Conservation (phyloP, 1,139 yeast species). For the Geotrichum australiense region DNA sequence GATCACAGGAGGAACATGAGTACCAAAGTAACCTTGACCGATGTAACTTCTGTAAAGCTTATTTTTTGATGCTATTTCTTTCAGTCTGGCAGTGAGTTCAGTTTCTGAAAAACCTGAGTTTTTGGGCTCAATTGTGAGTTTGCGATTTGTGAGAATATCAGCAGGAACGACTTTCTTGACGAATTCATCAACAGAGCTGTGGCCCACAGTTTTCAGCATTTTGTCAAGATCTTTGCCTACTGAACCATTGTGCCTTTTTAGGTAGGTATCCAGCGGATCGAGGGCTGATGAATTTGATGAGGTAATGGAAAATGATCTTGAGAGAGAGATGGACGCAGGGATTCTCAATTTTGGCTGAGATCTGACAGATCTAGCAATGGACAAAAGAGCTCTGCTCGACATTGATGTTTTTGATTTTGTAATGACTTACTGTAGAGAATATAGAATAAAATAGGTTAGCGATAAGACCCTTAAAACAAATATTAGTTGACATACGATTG, state of each 20-base stretch:
- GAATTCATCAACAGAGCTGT: constrained; percentile 61
- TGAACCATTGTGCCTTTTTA: constrained; percentile 90
- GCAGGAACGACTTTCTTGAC: constrained; percentile 69
- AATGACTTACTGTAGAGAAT: no score
- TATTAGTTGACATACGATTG: no score
- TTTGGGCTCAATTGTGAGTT: constrained; percentile 54
- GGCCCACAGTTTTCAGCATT: constrained; percentile 65
- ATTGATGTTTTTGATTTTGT: no score
- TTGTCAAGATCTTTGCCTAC: constrained; percentile 51
- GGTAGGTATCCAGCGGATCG: constrained; percentile 64
- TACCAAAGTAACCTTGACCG: constrained; percentile 93
- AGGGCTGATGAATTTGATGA: constrained; percentile 25
- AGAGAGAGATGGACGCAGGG: constrained; percentile 30
- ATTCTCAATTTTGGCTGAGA: background rate
- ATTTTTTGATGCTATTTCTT: constrained; percentile 67
- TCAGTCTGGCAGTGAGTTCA: constrained; percentile 66
- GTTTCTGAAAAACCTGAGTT: constrained; percentile 71
- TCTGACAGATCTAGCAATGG: constrained; percentile 5
- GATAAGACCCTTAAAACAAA: no score
- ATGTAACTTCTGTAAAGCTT: constrained; percentile 64
- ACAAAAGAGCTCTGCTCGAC: constrained; percentile 7
- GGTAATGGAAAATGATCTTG: background rate
- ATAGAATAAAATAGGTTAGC: no score
- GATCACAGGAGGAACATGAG: constrained; percentile 83
- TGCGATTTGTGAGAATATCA: constrained; percentile 62